A percentile compares a stretch with the other conserved stretches of the same genome.
These are phyloP conservation scores for Pseudocercospora musae DNA, from an alignment of 2,329 filamentous ascomycete genomes.

Conservation along the genomic window DNA sequence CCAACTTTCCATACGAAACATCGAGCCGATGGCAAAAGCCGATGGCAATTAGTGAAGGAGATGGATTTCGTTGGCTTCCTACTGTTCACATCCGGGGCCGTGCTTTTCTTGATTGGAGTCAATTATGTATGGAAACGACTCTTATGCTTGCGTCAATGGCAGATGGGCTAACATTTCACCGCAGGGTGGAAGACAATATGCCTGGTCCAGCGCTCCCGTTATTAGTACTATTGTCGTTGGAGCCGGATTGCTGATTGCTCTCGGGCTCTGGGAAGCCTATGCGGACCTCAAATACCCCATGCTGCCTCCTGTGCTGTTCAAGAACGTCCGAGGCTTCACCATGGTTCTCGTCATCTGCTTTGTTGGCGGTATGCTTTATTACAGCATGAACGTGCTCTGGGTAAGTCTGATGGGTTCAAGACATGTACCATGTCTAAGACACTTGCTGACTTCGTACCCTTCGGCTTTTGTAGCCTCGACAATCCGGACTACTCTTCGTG, in stretches of 20 bases:
- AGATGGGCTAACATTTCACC: neutral
- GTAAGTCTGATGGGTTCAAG: no score
- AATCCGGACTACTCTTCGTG: slow-evolving; percentile 16
- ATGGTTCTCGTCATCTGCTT: slow-evolving; percentile 16
- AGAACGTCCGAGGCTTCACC: slow-evolving; percentile 15
- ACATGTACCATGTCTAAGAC: no score
- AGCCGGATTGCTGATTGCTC: slow-evolving; percentile 10
- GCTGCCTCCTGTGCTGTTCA: slow-evolving; percentile 14
- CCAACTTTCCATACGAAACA: slow-evolving; percentile 34
- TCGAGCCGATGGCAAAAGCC: slow-evolving; percentile 28
- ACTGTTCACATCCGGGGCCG: slow-evolving; percentile 8
- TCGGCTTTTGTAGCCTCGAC: no score
- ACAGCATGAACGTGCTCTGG: slow-evolving; percentile 19
- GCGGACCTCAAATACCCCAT: slow-evolving; percentile 16
- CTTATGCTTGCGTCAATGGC: neutral
- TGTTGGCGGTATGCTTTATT: slow-evolving; percentile 18
- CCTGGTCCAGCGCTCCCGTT: slow-evolving; percentile 13
- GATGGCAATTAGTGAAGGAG: slow-evolving; percentile 37
- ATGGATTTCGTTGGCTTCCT: slow-evolving; percentile 52
- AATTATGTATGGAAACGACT: slow-evolving; percentile 7
- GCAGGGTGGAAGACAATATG: slow-evolving; percentile 16
- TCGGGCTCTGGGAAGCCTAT: slow-evolving; percentile 15
- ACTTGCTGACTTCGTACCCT: no score
- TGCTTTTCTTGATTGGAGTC: slow-evolving; percentile 13
- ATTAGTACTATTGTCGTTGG: slow-evolving; percentile 15